Base-by-base conservation (phyloP, 345 rosid species). In the Hibiscus trionum region DNA sequence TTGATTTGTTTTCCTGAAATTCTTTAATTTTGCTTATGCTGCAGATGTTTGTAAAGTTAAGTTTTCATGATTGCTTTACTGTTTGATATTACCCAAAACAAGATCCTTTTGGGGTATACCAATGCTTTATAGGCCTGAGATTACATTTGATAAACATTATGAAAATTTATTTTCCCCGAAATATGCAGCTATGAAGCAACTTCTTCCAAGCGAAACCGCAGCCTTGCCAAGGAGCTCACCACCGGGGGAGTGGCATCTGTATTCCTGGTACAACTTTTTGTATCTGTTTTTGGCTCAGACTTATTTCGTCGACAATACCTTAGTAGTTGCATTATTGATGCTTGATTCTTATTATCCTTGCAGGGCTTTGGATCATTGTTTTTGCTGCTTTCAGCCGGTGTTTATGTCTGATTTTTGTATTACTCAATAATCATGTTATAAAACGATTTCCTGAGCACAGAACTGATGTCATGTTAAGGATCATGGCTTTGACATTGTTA, bases 361-460 rank as follows among this genome's bases (percentile, higher is more conserved):
- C 93, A 94, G 98, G 98, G 98, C 39, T 91, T 94, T 27, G 98
- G 98, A 11, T 88, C 97, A 21, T 86, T 94, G 82, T 94, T 94
- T 82, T 69, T 94, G 83, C 86, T 94, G 26, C 95, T 95, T 73
- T 87, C 97, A 65, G 85, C 90, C 2, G 97, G 99, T 52, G 82
- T 95, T 78, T 95, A 95, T 74, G 97, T 95, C 57, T 95, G 80
- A 80, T 78, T 66, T 59, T 4, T 12, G 17, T 50, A 64, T 37
- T 21, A 17, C 56, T 9, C 70, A 14, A 44, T 14, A 44, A 72
- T 60, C 26, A 33, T 35, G 7, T 56, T 67, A 24, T 42, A 69
- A 15, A 39, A 42, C 4, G 16, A 69, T 81, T 70, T 74, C 72
- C 33, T 61, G 8, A 73, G 73, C 72, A 56, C 72, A 56, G 67